Conservation (phyloP, 805 yeast genomes). For the Maudiozyma barnettii region DNA sequence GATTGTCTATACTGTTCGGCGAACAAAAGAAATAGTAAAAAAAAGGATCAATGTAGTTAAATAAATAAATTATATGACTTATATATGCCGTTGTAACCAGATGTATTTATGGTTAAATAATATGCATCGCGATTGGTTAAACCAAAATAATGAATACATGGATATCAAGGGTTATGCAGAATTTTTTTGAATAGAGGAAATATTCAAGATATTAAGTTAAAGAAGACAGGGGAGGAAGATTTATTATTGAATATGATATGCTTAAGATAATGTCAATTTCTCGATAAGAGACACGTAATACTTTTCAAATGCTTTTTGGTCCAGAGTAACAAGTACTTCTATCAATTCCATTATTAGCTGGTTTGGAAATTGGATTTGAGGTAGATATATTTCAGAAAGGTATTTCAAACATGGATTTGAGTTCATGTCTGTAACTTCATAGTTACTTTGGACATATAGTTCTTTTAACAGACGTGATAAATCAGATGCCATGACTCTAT, state of each 20-base stretch:
- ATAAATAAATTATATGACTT: background rate
- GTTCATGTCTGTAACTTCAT: constrained; percentile 11
- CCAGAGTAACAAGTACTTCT: constrained; percentile 43
- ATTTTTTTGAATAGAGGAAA: no score
- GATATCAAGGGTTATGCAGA: no score
- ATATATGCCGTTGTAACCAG: background rate
- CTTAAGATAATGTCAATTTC: constrained; percentile 7
- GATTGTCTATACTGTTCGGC: background rate
- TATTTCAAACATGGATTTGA: constrained; percentile 34
- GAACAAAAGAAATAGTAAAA: background rate
- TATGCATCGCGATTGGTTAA: background rate
- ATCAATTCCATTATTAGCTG: constrained; percentile 54
- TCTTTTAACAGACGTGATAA: constrained; percentile 60
- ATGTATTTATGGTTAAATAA: background rate
- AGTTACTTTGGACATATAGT: constrained; percentile 34
- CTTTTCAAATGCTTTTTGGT: constrained; percentile 60
- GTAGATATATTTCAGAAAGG: constrained; percentile 41
- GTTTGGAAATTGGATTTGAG: constrained; percentile 47
- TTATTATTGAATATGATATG: background rate
- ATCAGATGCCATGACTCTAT: constrained; percentile 65
- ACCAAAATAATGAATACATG: background rate
- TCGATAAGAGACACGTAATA: constrained; percentile 44
- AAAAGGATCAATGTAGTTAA: background rate
- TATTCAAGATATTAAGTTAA: no score
- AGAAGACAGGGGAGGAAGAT: no score